Conservation (phyloP, 2,329 filamentous ascomycete species). For the Aureobasidium namibiae region DNA sequence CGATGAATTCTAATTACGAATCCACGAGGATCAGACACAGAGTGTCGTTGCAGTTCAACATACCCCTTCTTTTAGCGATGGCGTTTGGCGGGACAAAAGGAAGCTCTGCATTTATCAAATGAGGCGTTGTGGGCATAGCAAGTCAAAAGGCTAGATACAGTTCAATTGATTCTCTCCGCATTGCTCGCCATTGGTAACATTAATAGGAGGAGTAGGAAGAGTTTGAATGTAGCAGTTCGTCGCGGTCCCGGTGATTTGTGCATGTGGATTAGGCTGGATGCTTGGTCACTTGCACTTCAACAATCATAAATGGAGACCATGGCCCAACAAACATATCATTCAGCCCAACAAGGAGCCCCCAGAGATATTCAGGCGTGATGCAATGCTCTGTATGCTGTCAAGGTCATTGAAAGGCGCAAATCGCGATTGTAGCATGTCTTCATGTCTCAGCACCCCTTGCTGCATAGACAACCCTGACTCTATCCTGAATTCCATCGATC, state of each 20-base stretch:
- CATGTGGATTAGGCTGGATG: no score
- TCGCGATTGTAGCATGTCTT: neutral
- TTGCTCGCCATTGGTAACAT: no score
- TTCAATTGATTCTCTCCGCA: neutral
- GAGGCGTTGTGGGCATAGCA: neutral
- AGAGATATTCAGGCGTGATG: neutral
- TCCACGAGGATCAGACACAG: neutral
- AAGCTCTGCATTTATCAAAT: neutral
- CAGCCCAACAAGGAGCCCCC: no score
- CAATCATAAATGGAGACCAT: no score
- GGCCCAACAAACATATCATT: no score
- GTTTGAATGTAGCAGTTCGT: no score
- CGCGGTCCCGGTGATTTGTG: no score
- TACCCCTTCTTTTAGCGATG: slow-evolving; percentile 2
- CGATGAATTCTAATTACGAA: neutral
- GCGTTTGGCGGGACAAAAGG: neutral
- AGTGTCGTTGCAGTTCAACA: neutral
- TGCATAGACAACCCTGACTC: neutral
- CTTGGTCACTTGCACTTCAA: no score
- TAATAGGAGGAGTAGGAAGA: no score
- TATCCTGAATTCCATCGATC: neutral
- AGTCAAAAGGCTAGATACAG: neutral
- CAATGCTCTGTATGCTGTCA: neutral
- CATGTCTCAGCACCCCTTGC: neutral
- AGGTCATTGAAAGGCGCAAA: neutral